phyloP scores from a whole-genome alignment of 495 filamentous ascomycete species.

The Xylaria cubensis region DNA sequence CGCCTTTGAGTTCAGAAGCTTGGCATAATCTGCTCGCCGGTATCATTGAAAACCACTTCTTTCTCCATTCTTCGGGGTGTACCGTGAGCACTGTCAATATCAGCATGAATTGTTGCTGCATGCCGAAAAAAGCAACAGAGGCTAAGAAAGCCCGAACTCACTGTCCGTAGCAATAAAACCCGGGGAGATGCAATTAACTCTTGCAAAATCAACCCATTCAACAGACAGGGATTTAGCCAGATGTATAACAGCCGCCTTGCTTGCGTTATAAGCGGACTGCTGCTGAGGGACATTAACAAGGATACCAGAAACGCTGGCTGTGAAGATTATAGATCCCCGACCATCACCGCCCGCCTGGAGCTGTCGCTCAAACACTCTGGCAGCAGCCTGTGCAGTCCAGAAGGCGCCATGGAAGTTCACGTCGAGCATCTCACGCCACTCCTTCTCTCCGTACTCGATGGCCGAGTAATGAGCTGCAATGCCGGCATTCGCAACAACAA shows the following conservation, averaged over 20 bases:
- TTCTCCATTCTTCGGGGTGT: constrained; percentile 37
- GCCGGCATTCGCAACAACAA: constrained; percentile 62
- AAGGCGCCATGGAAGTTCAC: constrained; percentile 78
- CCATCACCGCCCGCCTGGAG: constrained; percentile 46
- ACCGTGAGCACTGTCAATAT: constrained; percentile 33
- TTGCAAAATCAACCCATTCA: constrained; percentile 58
- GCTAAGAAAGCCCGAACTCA: constrained; percentile 21
- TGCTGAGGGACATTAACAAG: constrained; percentile 71
- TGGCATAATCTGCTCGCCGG: constrained; percentile 47
- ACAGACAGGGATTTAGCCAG: constrained; percentile 66
- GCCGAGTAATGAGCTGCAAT: constrained; percentile 69
- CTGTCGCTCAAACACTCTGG: constrained; percentile 72
- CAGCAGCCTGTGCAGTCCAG: constrained; percentile 71
- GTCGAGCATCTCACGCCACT: constrained; percentile 71
- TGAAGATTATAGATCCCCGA: constrained; percentile 64
- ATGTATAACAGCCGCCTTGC: constrained; percentile 67
- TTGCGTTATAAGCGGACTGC: constrained; percentile 65
- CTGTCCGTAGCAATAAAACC: constrained; percentile 40
- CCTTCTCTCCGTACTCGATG: constrained; percentile 67
- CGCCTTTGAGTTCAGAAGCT: constrained; percentile 71
- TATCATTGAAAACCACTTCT: constrained; percentile 35
- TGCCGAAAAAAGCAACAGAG: neutral
- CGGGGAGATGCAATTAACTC: constrained; percentile 67
- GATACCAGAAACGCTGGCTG: constrained; percentile 67
- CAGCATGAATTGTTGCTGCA: constrained; percentile 9